These are phyloP conservation scores for Trichoderma harzianum DNA, from an alignment of 2,329 filamentous ascomycete genomes.

Conservation along the genomic window DNA sequence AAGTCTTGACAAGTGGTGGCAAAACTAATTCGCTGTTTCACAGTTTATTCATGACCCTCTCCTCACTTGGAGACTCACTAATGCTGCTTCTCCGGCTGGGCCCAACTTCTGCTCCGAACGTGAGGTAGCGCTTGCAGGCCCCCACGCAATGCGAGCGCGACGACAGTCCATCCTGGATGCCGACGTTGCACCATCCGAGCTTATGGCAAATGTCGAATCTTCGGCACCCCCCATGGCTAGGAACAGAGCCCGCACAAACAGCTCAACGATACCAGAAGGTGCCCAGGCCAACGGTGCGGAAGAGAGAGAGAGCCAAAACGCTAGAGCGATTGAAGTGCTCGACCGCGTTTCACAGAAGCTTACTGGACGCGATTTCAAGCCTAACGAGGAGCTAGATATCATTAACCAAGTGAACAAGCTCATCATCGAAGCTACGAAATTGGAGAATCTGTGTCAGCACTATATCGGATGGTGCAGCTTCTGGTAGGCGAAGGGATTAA, in stretches of 20 bases:
- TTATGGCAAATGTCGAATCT: slow-evolving; percentile 46
- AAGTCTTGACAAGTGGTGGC: not conserved
- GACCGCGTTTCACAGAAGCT: slow-evolving; percentile 92
- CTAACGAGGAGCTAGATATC: slow-evolving; percentile 77
- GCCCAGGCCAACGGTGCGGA: slow-evolving; percentile 37
- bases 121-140: slow-evolving; percentile 50
- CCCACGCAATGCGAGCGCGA: slow-evolving; percentile 51
- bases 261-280: slow-evolving; percentile 42
- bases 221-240: slow-evolving; percentile 49
- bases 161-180: slow-evolving; percentile 68
- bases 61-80: slow-evolving; percentile 88
- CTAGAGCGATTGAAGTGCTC: slow-evolving; percentile 85
- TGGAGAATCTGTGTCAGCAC: slow-evolving; percentile 97
- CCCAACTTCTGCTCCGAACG: slow-evolving; percentile 65
- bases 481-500: slow-evolving; percentile 59
- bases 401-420: slow-evolving; percentile 90
- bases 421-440: slow-evolving; percentile 89
- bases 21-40: not conserved
- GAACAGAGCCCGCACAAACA: slow-evolving; percentile 58
- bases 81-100: slow-evolving; percentile 58
- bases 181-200: slow-evolving; percentile 56
- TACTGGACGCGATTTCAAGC: slow-evolving; percentile 88
- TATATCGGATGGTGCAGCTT: slow-evolving; percentile 99
- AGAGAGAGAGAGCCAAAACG: slow-evolving; percentile 82
- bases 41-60: slow-evolving; percentile 99